Conservation (phyloP, 208 protist species). For the Trypanosoma lewisi region DNA sequence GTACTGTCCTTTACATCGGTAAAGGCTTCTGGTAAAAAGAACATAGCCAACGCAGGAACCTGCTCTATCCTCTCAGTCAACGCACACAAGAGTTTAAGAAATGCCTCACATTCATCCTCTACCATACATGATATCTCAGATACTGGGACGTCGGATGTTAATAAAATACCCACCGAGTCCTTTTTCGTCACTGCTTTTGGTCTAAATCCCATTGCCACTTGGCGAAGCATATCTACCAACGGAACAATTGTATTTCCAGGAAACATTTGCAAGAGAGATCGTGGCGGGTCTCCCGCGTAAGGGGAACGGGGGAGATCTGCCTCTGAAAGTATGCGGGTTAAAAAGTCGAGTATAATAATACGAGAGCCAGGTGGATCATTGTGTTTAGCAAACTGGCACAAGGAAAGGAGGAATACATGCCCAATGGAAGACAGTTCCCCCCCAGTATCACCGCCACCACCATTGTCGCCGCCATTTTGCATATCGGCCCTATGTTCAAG, state of each 20-base stretch:
- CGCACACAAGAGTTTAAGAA: slow-evolving; percentile 51
- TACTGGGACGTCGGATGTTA: not conserved
- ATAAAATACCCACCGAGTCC: not conserved
- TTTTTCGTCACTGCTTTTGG: not conserved
- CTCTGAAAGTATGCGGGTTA: slow-evolving; percentile 45
- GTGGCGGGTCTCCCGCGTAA: slow-evolving; percentile 25
- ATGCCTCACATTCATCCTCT: slow-evolving; percentile 39
- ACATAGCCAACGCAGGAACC: slow-evolving; percentile 60
- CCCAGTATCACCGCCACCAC: too few relatives aligned
- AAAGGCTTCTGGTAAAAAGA: slow-evolving; percentile 21
- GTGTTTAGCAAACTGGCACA: slow-evolving; percentile 79
- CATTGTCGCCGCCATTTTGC: too few relatives aligned
- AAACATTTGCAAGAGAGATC: slow-evolving; percentile 63
- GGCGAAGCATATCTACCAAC: slow-evolving; percentile 61
- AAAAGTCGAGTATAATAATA: slow-evolving; percentile 54
- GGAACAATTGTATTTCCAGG: slow-evolving; percentile 47
- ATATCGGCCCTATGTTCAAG: not conserved
- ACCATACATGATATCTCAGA: not conserved
- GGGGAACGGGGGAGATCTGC: slow-evolving; percentile 40
- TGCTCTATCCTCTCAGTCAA: slow-evolving; percentile 65
- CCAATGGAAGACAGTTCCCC: slow-evolving; percentile 39
- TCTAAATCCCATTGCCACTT: slow-evolving; percentile 35
- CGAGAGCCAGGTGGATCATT: slow-evolving; percentile 56
- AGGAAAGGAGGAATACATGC: slow-evolving; percentile 49
- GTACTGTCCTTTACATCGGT: not conserved